Evolutionary conservation across 305 asterid species (phyloP), one percentile per base, ranked within the genome.

Genomic region (Solanum aculeatissimum): DNA sequence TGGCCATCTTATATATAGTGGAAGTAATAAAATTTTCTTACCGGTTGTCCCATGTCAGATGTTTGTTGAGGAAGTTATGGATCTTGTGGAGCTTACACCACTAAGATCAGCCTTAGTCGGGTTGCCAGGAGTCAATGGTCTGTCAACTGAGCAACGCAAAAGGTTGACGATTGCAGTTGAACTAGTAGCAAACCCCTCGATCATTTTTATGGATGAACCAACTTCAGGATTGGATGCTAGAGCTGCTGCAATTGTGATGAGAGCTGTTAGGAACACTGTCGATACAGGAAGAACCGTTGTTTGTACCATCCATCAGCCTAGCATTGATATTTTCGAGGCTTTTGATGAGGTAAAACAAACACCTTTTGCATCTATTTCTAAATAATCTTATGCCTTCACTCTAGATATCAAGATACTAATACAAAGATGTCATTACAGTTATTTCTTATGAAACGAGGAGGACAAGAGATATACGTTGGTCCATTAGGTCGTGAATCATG

Each of bases 201-300:
- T 88, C 38, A 88, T 88, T 43, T 88, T 88, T 0, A 88, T 88
- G 91, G 91, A 88, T 35, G 91, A 88, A 60, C 91, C 91, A 51
- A 88, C 91, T 29, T 88, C 91, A 47, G 91, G 89, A 63, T 83
- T 88, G 8, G 91, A 88, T 85, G 91, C 91, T 15, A 81, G 91
- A 80, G 91, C 91, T 12, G 91, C 91, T 58, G 91, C 91, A 25
- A 88, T 88, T 43, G 91, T 88, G 43, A 88, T 88, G 91, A 86
- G 91, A 83, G 81, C 90, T 15, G 90, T 88, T 9, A 87, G 89
- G 53, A 87, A 87, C 87, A 87, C 89, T 0, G 89, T 87, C 9
- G 87, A 87, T 21, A 87, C 89, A 4, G 89, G 89, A 81, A 81
- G 89, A 84, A 87, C 89, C 0, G 87, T 87, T 25, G 89, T 87